Conservation (phyloP, 192 early-diverging fungal genomes). For the Coemansia javaensis region DNA sequence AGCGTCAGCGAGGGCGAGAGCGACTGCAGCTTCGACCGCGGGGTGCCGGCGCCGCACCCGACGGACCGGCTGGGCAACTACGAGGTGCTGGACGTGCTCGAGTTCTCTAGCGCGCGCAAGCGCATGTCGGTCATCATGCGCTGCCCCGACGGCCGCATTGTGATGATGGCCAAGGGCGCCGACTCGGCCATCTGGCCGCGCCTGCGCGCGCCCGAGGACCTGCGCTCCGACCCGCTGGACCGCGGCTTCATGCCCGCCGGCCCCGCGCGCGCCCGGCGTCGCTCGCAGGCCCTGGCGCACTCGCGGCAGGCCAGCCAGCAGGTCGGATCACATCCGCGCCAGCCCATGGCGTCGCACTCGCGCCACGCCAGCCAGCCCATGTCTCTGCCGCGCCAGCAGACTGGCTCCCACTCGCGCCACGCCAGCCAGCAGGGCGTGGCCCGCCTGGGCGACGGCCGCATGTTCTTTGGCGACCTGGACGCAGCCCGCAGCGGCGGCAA, state of each 20-base stretch:
- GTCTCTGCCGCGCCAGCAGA: too few relatives aligned
- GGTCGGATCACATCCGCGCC: too few relatives aligned
- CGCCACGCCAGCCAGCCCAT: too few relatives aligned
- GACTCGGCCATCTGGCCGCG: constrained; percentile 81
- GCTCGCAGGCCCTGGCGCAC: too few relatives aligned
- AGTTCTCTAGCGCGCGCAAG: constrained; percentile 84
- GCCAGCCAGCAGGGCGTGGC: neutral
- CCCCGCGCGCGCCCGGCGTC: constrained; percentile 8
- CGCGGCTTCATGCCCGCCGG: constrained; percentile 24
- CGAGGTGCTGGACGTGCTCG: constrained; percentile 68
- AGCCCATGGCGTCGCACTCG: constrained; percentile 42
- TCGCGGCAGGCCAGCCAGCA: too few relatives aligned
- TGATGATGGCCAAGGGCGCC: constrained; percentile 85
- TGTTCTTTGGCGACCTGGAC: constrained; percentile 9
- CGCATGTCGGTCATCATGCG: constrained; percentile 81
- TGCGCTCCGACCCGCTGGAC: constrained; percentile 20
- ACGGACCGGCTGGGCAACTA: constrained; percentile 42
- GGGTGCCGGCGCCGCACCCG: constrained; percentile 36
- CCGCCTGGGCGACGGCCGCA: constrained; percentile 3
- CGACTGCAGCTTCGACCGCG: constrained; percentile 56
- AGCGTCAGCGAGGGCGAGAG: too few relatives aligned
- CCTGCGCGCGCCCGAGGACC: constrained; percentile 18
- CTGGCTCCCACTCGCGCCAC: too few relatives aligned
- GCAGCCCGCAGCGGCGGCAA: neutral
- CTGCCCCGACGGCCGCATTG: constrained; percentile 67